Conservation (phyloP, 2,329 filamentous ascomycete genomes). For the Stachybotrys chlorohalonatus region DNA sequence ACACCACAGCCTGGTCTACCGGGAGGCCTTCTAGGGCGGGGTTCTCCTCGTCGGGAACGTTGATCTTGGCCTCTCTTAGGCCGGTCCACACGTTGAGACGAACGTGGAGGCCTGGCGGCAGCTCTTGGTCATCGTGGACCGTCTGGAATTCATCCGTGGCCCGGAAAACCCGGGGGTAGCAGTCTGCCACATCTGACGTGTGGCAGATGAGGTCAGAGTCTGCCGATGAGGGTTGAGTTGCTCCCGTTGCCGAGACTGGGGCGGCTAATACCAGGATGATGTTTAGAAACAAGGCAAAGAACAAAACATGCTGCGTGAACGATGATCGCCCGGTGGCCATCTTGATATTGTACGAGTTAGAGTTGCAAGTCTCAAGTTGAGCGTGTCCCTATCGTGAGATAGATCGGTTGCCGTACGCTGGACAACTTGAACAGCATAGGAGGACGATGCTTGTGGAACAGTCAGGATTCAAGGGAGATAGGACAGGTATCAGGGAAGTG, state of each 20-base stretch:
- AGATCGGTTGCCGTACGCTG: too few relatives aligned
- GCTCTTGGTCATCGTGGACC: conserved; percentile 54
- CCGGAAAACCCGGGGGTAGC: conserved; percentile 56
- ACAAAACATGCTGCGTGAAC: conserved; percentile 1
- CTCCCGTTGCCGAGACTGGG: conserved; percentile 18
- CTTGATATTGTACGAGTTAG: background rate
- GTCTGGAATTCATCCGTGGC: conserved; percentile 56
- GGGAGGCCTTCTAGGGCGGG: conserved; percentile 40
- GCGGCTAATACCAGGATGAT: conserved; percentile 15
- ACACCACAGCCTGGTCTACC: conserved; percentile 41
- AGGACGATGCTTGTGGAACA: too few relatives aligned
- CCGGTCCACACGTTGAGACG: conserved; percentile 57
- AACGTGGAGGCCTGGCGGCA: conserved; percentile 57
- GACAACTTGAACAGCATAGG: too few relatives aligned
- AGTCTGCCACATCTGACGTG: conserved; percentile 48
- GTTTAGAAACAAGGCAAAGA: conserved; percentile 16
- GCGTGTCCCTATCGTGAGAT: too few relatives aligned
- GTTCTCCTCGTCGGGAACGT: conserved; percentile 45
- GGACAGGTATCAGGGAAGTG: too few relatives aligned
- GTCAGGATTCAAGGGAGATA: too few relatives aligned
- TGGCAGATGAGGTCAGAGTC: conserved; percentile 56
- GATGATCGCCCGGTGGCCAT: background rate
- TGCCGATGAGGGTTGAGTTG: conserved; percentile 19
- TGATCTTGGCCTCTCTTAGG: conserved; percentile 55
- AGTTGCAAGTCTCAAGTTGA: too few relatives aligned